Base-by-base conservation (phyloP, 306 rosid genomes). In the Morella rubra region DNA sequence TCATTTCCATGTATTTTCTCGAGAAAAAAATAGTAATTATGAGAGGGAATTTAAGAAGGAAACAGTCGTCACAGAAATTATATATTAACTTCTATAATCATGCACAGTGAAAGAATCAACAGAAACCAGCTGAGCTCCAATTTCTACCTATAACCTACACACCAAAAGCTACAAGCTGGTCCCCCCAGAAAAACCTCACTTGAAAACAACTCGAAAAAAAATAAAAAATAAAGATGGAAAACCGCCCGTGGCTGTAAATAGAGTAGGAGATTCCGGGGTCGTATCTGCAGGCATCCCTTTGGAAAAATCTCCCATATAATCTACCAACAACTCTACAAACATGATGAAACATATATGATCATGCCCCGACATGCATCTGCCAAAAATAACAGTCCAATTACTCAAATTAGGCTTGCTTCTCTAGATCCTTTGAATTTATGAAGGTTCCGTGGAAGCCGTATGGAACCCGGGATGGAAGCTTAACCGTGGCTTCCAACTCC, bases 371-470 rank as follows among this genome's bases (percentile, higher is more conserved):
- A 1, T 24, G n/a, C 22, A 53, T 20, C 52, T 61, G 22, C 77
- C 13, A 46, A 47, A 76, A 52, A 42, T 7, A 15, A 47, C 3
- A 16, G 42, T 13, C 8, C 56, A 49, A 47, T 14, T 45, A 10
- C 15, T 9, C 27, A 45, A 13, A 22, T 79, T 66, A 86, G 3
- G 81, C 91, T 72, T 94, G 98, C 50, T 81, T 90, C 81, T 55
- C 72, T 71, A 94, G 70, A 62, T 90, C 93, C 61, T 86, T 76
- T 0, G 91, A 77, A 40, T 84, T 82, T 70, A 91, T 89, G 80
- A 94, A 94, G 10, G 98, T 94, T 14, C 98, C 98, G 74, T 94
- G 98, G 56, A 94, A 94, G 8, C 98, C 98, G 69, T 94, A 94
- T 0, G 98, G 98, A 59, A 94, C 98, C 22, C 98, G 72, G 0